phyloP scores from a whole-genome alignment of 140 eudicot species.

The Erigeron philadelphicus region DNA sequence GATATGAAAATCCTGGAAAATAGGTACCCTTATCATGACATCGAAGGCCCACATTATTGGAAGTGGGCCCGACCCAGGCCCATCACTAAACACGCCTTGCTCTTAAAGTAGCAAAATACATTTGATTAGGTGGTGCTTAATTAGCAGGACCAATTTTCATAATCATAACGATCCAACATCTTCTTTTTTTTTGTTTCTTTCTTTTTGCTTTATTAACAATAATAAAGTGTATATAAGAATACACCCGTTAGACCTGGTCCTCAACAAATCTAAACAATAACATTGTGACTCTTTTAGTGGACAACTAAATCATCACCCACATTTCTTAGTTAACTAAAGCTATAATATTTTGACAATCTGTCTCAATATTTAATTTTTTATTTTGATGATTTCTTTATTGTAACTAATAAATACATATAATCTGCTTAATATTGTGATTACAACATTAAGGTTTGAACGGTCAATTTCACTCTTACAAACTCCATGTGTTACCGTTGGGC shows the following conservation, averaged over 20 bases:
- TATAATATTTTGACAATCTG: no score
- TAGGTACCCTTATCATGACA: neutral
- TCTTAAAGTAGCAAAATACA: constrained; percentile 23
- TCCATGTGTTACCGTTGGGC: no score
- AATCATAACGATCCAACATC: constrained; percentile 6
- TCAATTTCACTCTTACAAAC: no score
- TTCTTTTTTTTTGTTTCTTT: constrained; percentile 14
- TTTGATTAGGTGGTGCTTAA: constrained; percentile 36
- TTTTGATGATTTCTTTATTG: no score
- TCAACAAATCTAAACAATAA: constrained; percentile 17
- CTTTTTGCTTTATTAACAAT: neutral
- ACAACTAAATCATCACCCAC: constrained; percentile 23
- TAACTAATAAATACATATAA: no score
- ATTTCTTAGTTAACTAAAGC: neutral
- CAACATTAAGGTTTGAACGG: no score
- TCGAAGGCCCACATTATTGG: constrained; percentile 27
- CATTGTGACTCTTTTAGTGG: constrained; percentile 5
- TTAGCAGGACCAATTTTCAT: constrained; percentile 33
- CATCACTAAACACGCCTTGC: constrained; percentile 28
- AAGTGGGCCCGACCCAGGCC: constrained; percentile 36
- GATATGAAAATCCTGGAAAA: constrained; percentile 1
- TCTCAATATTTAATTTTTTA: no score
- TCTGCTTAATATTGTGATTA: no score
- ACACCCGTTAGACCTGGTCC: constrained; percentile 29
- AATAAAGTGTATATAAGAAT: constrained; percentile 6